phyloP scores from a whole-genome alignment of 768 basidiomycete genomes.

The Kwoniella dendrophila region DNA sequence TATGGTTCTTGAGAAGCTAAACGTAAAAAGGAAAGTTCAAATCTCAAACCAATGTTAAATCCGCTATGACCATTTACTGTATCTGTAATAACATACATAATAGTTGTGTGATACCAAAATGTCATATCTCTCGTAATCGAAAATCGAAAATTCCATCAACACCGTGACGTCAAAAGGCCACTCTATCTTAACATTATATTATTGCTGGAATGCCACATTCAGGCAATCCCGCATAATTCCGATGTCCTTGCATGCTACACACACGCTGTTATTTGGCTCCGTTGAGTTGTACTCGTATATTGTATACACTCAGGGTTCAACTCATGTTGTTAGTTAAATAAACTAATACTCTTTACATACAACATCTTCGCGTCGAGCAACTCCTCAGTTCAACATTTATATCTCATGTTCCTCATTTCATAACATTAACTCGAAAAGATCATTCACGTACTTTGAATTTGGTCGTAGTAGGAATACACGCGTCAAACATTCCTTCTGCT shows the following conservation, averaged over 20 bases:
- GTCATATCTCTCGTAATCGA: slow-evolving; percentile 5
- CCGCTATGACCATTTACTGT: slow-evolving; percentile 10
- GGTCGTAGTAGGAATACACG: too few relatives aligned
- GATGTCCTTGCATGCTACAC: too few relatives aligned
- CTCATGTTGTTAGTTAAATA: too few relatives aligned
- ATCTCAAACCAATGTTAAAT: slow-evolving; percentile 3
- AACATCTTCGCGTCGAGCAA: background rate
- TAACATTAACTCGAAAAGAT: background rate
- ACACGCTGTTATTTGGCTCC: background rate
- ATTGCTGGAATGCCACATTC: slow-evolving; percentile 16
- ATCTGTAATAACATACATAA: too few relatives aligned
- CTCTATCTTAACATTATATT: background rate
- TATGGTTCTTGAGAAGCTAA: background rate
- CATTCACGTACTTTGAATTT: too few relatives aligned
- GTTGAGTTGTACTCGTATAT: background rate
- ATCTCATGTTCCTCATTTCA: slow-evolving; percentile 1
- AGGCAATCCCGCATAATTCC: slow-evolving; percentile 11
- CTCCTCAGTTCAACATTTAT: too few relatives aligned
- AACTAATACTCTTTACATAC: too few relatives aligned
- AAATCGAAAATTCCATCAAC: background rate
- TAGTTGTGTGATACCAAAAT: too few relatives aligned
- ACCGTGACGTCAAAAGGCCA: slow-evolving; percentile 16
- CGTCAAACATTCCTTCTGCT: too few relatives aligned
- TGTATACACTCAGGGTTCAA: background rate
- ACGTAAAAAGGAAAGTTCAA: background rate